Evolutionary conservation across 2,329 filamentous ascomycete genomes (phyloP), one percentile per base, ranked within the genome.

Genomic region (Exophiala xenobiotica): DNA sequence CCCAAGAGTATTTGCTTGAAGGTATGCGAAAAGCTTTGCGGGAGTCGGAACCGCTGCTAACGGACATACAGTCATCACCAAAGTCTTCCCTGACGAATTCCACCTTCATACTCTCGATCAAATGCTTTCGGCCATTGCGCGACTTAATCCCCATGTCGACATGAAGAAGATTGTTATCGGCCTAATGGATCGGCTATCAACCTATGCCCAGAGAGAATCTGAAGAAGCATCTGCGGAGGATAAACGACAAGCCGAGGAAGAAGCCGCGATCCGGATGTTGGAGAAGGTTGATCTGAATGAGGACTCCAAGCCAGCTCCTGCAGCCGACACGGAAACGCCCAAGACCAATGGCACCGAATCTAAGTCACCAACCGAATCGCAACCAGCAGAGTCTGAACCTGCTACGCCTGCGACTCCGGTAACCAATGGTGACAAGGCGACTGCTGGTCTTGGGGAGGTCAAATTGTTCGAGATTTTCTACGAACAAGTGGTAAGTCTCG

Each of bases 381-480:
- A 71, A 14, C 46, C 68, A 5, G 65, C 70, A 18, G 71, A 74
- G 45, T 53, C 67, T 4, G 51, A 60, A 16, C 38, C 46, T 12
- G 38, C 41, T 16, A 54, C 50, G 56, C 58, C 66, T n/a, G 61
- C 58, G 26, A 43, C 61, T 9, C 56, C 58, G 33, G 51, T 65
- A 45, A 62, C 61, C 49, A 61, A 67, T 33, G 70, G 69, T 50
- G 64, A 66, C 35, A 65, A 67, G 33, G 67, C 63, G 20, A 56
- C 63, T 29, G 58, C 52, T 20, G 64, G 63, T 41, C 67, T 70
- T 23, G 74, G 85, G 46, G 86, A 90, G 63, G 84, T 96, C 51
- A 92, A 89, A 70, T 81, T 99, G 19, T 97, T 97, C 69, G 91
- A 97, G 70, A 89, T 97, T 53, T 99, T 97, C 77, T 95, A 97